Evolutionary conservation across 2,329 filamentous ascomycete species (phyloP), one percentile per base, ranked within the genome.

Genomic region (Xylariaceae sp.): DNA sequence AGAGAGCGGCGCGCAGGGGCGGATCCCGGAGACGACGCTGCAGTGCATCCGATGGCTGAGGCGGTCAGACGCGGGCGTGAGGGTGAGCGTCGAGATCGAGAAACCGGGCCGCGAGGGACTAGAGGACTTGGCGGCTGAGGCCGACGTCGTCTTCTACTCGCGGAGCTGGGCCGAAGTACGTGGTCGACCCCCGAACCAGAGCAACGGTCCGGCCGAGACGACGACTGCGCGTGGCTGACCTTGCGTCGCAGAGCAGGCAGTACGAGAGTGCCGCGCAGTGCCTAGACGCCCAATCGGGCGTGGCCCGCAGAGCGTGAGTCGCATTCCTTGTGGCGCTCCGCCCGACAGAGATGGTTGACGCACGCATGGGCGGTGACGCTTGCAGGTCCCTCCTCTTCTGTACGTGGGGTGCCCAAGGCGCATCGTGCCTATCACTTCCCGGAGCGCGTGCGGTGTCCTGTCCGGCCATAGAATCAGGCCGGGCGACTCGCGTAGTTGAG

Each of bases 131-230:
- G 78, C 78, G 17, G 62, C 63, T 23, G 64, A 70, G 45, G 80
- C 79, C 16, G 77, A 86, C 49, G 69, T 83, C 13, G 73, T 86
- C n/a, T 84, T 86, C 53, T 86, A 80, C 58, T 83, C 81, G 10
- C 73, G 70, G 47, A 67, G 65, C 32, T 87, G 82, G 81, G 81
- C 81, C 38, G 70, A 79, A 63, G 79, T 80, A 58, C 57, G 61
- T 58, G 35, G 35, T 32, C 18, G 15, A 16, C 17, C n/a, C 17
- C 26, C 17, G 19, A 15, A 32, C 11, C 5, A 7, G 14, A 19
- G 13, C 30, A 12, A 32, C 14, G 14, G 22, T 25, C n/a, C 12
- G 17, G 23, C 14, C 5, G 23, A 29, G 19, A 29, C 17, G 18
- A n/a, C n/a, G n/a, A n/a, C n/a, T n/a, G n/a, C n/a, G n/a, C n/a